Conservation (phyloP, 148 eudicot species). For the Chenopodium quinoa region DNA sequence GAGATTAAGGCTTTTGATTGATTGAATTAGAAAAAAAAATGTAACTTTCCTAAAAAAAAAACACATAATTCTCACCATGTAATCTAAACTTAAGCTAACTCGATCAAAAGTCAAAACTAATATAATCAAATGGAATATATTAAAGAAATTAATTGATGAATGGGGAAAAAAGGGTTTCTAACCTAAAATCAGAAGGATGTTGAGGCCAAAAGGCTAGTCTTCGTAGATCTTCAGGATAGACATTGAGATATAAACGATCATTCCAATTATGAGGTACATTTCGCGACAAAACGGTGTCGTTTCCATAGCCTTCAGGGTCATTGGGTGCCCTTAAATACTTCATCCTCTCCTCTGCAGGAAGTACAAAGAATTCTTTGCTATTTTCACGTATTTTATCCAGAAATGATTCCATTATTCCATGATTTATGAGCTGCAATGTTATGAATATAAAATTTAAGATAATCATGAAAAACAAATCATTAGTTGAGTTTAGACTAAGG, state of each 20-base stretch:
- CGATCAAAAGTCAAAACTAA: background rate
- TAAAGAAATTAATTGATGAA: background rate
- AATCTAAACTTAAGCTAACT: no score
- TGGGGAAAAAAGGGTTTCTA: background rate
- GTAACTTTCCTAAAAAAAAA: no score
- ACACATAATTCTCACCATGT: no score
- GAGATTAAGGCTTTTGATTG: no score
- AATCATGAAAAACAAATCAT: no score
- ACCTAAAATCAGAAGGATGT: slow-evolving; percentile 55
- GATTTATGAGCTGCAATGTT: slow-evolving; percentile 33
- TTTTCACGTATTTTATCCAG: slow-evolving; percentile 47
- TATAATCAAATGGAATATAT: background rate
- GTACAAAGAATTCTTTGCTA: slow-evolving; percentile 43
- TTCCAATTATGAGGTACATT: slow-evolving; percentile 56
- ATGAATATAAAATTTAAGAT: background rate
- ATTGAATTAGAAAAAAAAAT: no score
- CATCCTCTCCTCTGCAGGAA: slow-evolving; percentile 48
- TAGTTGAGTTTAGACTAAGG: no score
- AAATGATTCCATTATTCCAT: slow-evolving; percentile 46
- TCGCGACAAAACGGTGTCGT: slow-evolving; percentile 33
- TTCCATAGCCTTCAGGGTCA: slow-evolving; percentile 58
- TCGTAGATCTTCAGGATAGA: slow-evolving; percentile 36
- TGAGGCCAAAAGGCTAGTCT: slow-evolving; percentile 56
- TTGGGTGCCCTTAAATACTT: slow-evolving; percentile 32
- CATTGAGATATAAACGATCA: slow-evolving; percentile 46